phyloP scores from a whole-genome alignment of 768 basidiomycete genomes.

The Stropharia rugosoannulata region DNA sequence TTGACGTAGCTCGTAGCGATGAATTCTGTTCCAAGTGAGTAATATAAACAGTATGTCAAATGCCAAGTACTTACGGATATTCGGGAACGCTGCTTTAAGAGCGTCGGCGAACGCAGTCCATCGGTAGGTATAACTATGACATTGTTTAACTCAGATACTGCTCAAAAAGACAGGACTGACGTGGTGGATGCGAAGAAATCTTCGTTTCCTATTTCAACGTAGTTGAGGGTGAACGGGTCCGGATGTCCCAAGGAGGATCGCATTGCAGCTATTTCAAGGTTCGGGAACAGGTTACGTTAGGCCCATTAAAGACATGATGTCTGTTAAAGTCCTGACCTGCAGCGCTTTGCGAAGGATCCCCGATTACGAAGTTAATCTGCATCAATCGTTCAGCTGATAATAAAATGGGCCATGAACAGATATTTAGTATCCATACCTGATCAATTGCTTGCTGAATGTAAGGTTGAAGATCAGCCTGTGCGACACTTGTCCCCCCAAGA shows the following conservation, averaged over 20 bases:
- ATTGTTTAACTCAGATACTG: background rate
- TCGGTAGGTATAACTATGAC: constrained; percentile 46
- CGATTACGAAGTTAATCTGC: constrained; percentile 66
- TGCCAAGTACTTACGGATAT: constrained; percentile 39
- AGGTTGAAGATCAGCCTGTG: constrained; percentile 42
- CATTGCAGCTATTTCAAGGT: constrained; percentile 8
- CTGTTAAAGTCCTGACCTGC: constrained; percentile 24
- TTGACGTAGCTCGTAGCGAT: constrained; percentile 50
- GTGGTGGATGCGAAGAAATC: constrained; percentile 24
- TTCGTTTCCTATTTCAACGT: constrained; percentile 18
- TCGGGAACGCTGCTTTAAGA: constrained; percentile 47
- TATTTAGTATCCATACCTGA: constrained; percentile 35
- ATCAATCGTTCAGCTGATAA: constrained; percentile 21
- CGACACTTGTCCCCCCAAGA: constrained; percentile 43
- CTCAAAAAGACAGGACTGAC: constrained; percentile 10
- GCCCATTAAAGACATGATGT: background rate
- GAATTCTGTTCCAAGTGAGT: constrained; percentile 37
- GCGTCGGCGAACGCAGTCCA: constrained; percentile 49
- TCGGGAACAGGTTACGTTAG: background rate
- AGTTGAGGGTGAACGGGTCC: constrained; percentile 11
- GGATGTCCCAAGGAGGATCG: constrained; percentile 13
- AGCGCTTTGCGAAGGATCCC: constrained; percentile 43
- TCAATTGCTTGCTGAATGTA: constrained; percentile 59
- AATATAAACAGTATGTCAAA: background rate
- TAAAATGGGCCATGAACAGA: background rate